Evolutionary conservation across 2,329 filamentous ascomycete species (phyloP).

Genomic region (Colletotrichum navitas): DNA sequence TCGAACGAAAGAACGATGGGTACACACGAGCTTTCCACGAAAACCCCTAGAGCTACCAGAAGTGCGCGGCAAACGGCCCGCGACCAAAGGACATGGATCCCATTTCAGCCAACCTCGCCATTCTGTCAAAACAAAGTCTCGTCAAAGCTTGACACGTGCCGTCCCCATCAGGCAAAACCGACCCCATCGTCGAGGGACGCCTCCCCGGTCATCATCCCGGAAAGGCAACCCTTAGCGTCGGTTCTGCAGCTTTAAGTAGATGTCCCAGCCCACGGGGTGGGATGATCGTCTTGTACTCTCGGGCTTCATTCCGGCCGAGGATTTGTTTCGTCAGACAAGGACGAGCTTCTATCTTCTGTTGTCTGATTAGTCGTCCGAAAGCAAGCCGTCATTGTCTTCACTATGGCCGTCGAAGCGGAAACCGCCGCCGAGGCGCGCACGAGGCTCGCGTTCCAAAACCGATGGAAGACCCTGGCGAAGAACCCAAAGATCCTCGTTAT

Average conservation of each 20-base stretch:
- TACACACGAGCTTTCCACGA: background rate
- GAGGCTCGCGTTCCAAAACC: constrained; percentile 36
- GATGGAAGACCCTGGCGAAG: constrained; percentile 49
- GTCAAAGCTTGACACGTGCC: constrained; percentile 34
- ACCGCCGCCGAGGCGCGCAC: constrained; percentile 38
- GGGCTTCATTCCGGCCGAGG: background rate
- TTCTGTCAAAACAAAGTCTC: constrained; percentile 22
- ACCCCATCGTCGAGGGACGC: constrained; percentile 21
- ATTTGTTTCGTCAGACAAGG: background rate
- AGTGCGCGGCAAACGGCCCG: constrained; percentile 1
- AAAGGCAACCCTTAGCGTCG: constrained; percentile 36
- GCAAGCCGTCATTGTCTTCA: background rate
- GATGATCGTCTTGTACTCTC: background rate
- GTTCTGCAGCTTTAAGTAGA: constrained; percentile 34
- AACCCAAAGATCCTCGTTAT: constrained; percentile 56
- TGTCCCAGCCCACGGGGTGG: background rate
- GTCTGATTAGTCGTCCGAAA: background rate
- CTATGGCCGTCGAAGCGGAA: constrained; percentile 27
- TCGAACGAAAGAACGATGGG: background rate
- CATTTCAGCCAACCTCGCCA: constrained; percentile 23
- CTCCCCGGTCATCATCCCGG: constrained; percentile 18
- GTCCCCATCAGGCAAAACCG: constrained; percentile 33
- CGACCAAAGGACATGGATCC: constrained; percentile 30
- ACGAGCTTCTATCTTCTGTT: background rate
- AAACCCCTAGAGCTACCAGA: constrained; percentile 7